These are phyloP conservation scores for Hypholoma sublateritium DNA, from an alignment of 768 basidiomycete genomes.

Conservation along the genomic window DNA sequence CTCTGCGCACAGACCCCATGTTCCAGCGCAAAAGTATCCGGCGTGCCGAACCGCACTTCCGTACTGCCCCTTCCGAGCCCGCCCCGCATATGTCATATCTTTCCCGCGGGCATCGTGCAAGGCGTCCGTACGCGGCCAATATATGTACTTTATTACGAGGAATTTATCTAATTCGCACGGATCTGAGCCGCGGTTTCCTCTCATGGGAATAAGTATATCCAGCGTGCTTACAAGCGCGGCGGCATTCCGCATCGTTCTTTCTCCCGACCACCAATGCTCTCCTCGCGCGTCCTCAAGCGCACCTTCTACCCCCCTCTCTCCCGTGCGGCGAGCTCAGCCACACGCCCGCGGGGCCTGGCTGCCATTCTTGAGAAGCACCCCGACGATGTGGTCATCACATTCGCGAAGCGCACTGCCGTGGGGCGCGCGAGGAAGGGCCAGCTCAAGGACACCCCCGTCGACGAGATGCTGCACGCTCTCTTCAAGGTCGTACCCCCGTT, in stretches of 20 bases:
- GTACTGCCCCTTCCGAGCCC: slow-evolving; percentile 1
- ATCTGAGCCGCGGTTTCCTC: neutral
- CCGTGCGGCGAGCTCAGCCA: slow-evolving; percentile 39
- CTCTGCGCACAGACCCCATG: neutral
- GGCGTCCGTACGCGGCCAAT: neutral
- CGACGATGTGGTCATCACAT: slow-evolving; percentile 88
- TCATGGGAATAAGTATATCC: slow-evolving; percentile 4
- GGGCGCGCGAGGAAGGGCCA: slow-evolving; percentile 90
- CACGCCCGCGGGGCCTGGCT: slow-evolving; percentile 44
- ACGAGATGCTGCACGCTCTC: slow-evolving; percentile 80
- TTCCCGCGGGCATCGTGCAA: neutral
- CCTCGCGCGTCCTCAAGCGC: slow-evolving; percentile 7
- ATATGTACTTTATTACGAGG: slow-evolving; percentile 9
- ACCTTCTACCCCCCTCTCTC: slow-evolving; percentile 21
- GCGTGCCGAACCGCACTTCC: neutral
- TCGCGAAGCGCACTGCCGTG: slow-evolving; percentile 87
- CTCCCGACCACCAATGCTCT: slow-evolving; percentile 5
- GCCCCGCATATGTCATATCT: neutral
- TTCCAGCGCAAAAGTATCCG: neutral
- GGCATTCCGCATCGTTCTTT: slow-evolving; percentile 5
- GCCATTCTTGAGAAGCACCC: slow-evolving; percentile 67
- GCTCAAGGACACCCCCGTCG: slow-evolving; percentile 83
- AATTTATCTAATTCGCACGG: slow-evolving; percentile 7
- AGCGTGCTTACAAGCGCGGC: neutral
- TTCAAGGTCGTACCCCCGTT: slow-evolving; percentile 57